Evolutionary conservation across 371 early-diverging fungal species (phyloP).

Genomic region (Rhizomucor miehei): DNA sequence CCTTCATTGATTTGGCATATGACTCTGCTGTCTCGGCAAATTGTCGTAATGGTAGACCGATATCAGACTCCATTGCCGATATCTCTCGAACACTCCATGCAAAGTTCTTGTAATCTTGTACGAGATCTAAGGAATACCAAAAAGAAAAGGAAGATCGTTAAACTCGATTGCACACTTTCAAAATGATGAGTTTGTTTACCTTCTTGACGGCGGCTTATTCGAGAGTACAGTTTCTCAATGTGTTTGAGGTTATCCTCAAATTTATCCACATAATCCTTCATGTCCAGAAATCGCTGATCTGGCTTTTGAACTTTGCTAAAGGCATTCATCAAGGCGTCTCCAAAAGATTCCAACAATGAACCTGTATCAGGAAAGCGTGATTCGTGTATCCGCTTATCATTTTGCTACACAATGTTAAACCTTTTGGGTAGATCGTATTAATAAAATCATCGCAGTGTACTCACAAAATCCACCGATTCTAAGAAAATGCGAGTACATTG

Average conservation of each 20-base stretch:
- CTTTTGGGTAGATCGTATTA: no score
- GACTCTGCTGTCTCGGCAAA: conserved; percentile 71
- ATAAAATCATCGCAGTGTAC: no score
- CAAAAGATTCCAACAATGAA: conserved; percentile 60
- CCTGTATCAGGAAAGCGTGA: conserved; percentile 40
- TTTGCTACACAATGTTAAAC: conserved; percentile 30
- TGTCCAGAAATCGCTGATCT: conserved; percentile 81
- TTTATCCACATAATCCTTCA: conserved; percentile 76
- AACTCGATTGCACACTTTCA: background rate
- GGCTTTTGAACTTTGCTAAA: conserved; percentile 85
- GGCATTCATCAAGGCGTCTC: conserved; percentile 81
- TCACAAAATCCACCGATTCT: conserved; percentile 75
- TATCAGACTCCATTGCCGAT: conserved; percentile 80
- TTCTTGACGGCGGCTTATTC: conserved; percentile 72
- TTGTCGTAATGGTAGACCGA: conserved; percentile 69
- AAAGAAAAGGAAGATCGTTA: no score
- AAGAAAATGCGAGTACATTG: conserved; percentile 74
- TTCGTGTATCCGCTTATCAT: conserved; percentile 25
- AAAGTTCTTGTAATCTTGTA: conserved; percentile 75
- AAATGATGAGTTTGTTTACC: conserved; percentile 11
- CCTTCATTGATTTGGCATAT: conserved; percentile 61
- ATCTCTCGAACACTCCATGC: conserved; percentile 72
- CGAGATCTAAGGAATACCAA: conserved; percentile 58
- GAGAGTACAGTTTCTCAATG: conserved; percentile 73
- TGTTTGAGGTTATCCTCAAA: conserved; percentile 79